Evolutionary conservation across 2,329 filamentous ascomycete genomes (phyloP), one percentile per base, ranked within the genome.

Genomic region (Botrytis medusae): DNA sequence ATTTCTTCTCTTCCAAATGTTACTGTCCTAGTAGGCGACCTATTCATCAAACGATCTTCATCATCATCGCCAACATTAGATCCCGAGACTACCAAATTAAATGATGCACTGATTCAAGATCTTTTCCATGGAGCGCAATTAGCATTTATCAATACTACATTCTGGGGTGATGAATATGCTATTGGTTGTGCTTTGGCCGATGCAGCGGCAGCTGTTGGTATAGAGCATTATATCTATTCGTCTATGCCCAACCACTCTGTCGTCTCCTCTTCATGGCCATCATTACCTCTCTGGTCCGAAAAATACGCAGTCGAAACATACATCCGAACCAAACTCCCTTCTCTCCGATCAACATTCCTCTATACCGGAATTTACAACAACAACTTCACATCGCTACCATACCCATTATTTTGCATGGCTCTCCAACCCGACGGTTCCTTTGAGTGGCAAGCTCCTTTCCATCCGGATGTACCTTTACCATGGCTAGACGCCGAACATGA

Each of bases 281-380:
- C 92, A 1, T 84, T 98, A 69, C 96, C 96, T 0, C 87, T 97
- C 71, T 99, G 96, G 95, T 91, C 93, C 7, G 91, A 92, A 75
- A 99, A 99, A 83, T 94, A 97, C 83, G 91, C 93, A 68, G 92
- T 98, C 60, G 96, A 98, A 83, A 92, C 96, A 72, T 97, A 98
- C 82, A 88, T 98, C 69, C 90, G 93, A 73, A 89, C 94, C 81
- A 97, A 59, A 76, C 77, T 34, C 22, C 76, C 25, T 61, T 79
- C 32, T 91, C 91, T 16, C 86, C 98, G 18, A 0, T 91, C 95
- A 1, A 98, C 95, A 0, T 98, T 97, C 82, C 91, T 98, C 77
- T 98, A 98, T 83, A 94, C 95, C 16, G 96, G 95, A 74, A 98
- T 98, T 79, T 99, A 98, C 86, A 97, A 98, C 86, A 98, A 98